Evolutionary conservation across 306 rosid species (phyloP).

Genomic region (Dalbergia cultrata): DNA sequence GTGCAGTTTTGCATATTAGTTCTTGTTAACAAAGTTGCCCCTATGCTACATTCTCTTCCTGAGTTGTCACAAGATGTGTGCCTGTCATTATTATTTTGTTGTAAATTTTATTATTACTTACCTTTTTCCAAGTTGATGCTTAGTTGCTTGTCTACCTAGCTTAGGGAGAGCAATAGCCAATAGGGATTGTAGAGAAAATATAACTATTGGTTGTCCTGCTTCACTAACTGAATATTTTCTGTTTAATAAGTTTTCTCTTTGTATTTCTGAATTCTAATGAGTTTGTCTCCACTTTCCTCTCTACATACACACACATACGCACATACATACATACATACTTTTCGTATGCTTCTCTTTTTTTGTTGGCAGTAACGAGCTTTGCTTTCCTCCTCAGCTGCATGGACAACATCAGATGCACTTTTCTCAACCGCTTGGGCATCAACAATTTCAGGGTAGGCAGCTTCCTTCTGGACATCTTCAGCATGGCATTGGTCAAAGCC

Average conservation of each 20-base stretch:
- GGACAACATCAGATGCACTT: slow-evolving; percentile 96
- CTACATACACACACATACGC: no score
- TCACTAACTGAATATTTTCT: slow-evolving; percentile 10
- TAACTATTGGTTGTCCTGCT: not conserved
- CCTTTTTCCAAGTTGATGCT: not conserved
- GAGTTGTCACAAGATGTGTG: slow-evolving; percentile 3
- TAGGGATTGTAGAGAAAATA: no score
- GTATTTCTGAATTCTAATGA: not conserved
- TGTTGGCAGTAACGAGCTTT: slow-evolving; percentile 40
- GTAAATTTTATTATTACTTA: not conserved
- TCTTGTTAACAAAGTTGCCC: not conserved
- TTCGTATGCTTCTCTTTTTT: slow-evolving; percentile 23
- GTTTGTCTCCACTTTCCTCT: not conserved
- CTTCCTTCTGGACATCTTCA: slow-evolving; percentile 85
- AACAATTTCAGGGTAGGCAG: slow-evolving; percentile 93
- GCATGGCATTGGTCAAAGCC: slow-evolving; percentile 89
- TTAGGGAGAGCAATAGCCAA: not conserved
- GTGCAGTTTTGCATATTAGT: not conserved
- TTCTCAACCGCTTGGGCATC: slow-evolving; percentile 86
- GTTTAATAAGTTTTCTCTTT: slow-evolving; percentile 18
- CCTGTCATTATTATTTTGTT: not conserved
- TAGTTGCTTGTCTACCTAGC: not conserved
- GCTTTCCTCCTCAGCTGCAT: slow-evolving; percentile 66
- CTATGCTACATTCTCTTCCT: not conserved
- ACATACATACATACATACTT: no score